A percentile compares a stretch with the other conserved stretches of the same genome.
phyloP scores from a whole-genome alignment of 139 green algal genomes.

The Spirogloea muscicola region DNA sequence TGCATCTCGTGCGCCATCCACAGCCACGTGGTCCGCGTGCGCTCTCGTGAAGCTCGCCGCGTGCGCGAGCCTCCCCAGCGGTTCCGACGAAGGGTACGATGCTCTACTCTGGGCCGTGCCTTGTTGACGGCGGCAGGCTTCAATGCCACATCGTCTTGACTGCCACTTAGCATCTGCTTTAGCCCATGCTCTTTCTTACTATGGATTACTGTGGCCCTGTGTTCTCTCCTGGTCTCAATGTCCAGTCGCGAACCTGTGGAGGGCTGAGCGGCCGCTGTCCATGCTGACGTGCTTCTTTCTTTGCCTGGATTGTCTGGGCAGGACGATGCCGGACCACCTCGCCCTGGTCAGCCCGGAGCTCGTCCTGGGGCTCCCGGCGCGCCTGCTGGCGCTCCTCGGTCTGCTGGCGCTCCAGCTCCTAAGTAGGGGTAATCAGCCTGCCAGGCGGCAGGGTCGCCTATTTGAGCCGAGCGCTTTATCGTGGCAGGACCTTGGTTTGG shows the following conservation, averaged over 20 bases:
- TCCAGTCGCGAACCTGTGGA: background rate
- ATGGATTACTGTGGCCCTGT: too few species aligned
- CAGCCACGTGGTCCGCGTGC: slow-evolving; percentile 96
- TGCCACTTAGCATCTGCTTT: too few species aligned
- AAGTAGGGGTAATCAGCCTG: too few species aligned
- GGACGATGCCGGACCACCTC: background rate
- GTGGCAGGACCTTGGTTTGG: too few species aligned
- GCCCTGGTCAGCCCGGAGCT: background rate
- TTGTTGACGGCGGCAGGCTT: background rate
- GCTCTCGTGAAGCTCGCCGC: slow-evolving; percentile 76
- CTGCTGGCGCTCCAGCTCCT: too few species aligned
- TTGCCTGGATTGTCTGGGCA: background rate
- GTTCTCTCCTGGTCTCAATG: too few species aligned
- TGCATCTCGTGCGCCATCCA: slow-evolving; percentile 97
- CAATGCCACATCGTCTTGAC: too few species aligned
- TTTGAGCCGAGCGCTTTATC: too few species aligned
- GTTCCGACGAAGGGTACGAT: slow-evolving; percentile 43
- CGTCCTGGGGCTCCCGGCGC: background rate
- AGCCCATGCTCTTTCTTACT: too few species aligned
- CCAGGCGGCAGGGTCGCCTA: too few species aligned
- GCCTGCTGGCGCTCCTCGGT: too few species aligned
- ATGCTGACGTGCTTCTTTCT: background rate
- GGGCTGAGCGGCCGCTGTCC: background rate
- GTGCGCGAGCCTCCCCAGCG: slow-evolving; percentile 87
- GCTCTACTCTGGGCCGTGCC: background rate